Base-by-base conservation (phyloP, 164 flowering plant species). In the Magnolia changhungtana region DNA sequence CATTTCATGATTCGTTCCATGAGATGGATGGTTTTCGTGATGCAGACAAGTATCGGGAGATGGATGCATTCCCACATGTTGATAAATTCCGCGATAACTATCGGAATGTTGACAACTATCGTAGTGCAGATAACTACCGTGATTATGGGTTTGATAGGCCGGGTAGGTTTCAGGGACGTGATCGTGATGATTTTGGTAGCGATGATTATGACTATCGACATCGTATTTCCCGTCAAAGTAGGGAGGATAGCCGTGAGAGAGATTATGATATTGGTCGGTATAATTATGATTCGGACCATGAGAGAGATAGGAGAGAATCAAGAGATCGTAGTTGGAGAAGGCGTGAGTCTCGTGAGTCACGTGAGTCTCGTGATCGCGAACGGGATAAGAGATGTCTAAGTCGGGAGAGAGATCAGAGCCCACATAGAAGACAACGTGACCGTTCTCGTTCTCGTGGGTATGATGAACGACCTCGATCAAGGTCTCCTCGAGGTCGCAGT, bases 241-340 rank as follows among this genome's bases (percentile, higher is more conserved):
- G 98, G 82, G 98, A 87, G 79, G 87, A 82, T 69, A 96, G 98
- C 72, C 93, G 87, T 78, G 99, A 96, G 68, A 92, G 90, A 80
- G 98, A 94, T 80, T 87, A 87, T 85, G 95, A 89, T 58, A 81
- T 85, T 80, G 87, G 89, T 14, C 85, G 96, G 72, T 86, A 82
- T 70, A 87, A 96, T 80, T 89, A 92, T 86, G 99, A 94, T 85
- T 92, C 97, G 76, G 98, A 96, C 77, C 83, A 90, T 86, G 98
- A 96, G 0, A 84, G 91, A 80, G 88, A 92, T 21, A 85, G 90
- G 78, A 91, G 94, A 84, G 97, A 94, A 55, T 74, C 68, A 13
- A 45, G 68, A 65, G 77, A 75, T 14, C 79, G 87, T 76, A 86
- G 76, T 78, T 90, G 94, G 94, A 91, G 89, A 77, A 81, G 91